Base-by-base conservation (phyloP, 371 early-diverging fungal genomes). In the Rhizopus sp. region DNA sequence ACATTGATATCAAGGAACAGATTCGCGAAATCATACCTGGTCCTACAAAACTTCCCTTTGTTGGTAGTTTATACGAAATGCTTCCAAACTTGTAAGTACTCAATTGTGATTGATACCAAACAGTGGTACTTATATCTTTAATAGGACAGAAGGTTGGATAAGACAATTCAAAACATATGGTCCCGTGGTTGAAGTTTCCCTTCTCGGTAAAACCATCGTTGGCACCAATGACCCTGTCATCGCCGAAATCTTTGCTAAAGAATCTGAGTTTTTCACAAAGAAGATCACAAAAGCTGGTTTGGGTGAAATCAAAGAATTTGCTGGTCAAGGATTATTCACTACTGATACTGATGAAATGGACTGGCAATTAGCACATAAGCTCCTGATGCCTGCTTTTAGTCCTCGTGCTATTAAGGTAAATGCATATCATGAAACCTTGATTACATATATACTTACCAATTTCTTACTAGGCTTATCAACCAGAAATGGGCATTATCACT, bases 311-410 rank as follows among this genome's bases (percentile, higher is more conserved):
- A 63, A 75, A 39, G 37, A 53, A 3, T 54, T 77, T 32, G 75
- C 48, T 50, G 77, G 80, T 29, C 68, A 73, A 55, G 75, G 75
- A 10, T 52, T 77, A 7, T 77, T 82, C 40, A 82, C 83, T 7
- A 63, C 72, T 7, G 69, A 75, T 49, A 73, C 72, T 9, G 68
- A 67, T 48, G 73, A 77, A 30, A 66, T 70, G 34, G 70, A 80
- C 38, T 82, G 83, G 83, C 57, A 64, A 41, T 63, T 77, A 13
- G 83, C 75, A 10, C 83, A 82, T 54, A 79, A 78, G 59, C 52
- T 82, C n/a, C 48, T 82, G n/a, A 78, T 81, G 66, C 83, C 83
- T n/a, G 79, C 81, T 12, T 82, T 82, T 41, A 67, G 69, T 52
- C 63, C 72, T 33, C 51, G 72, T 31, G 72, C 72, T 17, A 60